These are phyloP conservation scores for Hippophae tibetana DNA, from an alignment of 306 rosid species.

Conservation along the genomic window DNA sequence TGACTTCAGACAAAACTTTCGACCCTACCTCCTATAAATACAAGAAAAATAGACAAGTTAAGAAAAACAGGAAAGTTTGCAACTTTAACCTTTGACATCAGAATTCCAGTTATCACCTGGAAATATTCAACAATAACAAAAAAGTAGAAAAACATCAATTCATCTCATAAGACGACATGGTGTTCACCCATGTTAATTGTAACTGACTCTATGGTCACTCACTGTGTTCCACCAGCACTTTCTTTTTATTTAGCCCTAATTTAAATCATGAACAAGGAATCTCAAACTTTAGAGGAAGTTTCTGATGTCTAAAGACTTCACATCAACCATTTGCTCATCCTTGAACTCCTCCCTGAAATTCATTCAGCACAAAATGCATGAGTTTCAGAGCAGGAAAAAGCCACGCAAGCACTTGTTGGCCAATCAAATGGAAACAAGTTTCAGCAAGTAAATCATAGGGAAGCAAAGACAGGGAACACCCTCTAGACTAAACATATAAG, in stretches of 20 bases:
- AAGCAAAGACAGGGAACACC: too few relatives aligned
- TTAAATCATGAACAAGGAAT: slow-evolving; percentile 2
- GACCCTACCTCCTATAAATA: too few relatives aligned
- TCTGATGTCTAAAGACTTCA: slow-evolving; percentile 75
- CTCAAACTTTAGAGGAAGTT: slow-evolving; percentile 51
- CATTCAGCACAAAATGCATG: too few relatives aligned
- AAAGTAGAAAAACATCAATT: slow-evolving; percentile 2
- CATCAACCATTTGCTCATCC: slow-evolving; percentile 52
- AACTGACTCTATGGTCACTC: slow-evolving; percentile 43
- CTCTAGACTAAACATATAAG: too few relatives aligned
- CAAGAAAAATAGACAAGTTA: background rate
- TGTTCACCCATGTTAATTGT: slow-evolving; percentile 30
- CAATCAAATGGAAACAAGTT: too few relatives aligned
- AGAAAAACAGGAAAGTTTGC: background rate
- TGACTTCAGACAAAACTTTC: too few relatives aligned
- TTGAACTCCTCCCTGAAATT: slow-evolving; percentile 93
- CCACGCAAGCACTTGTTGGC: too few relatives aligned
- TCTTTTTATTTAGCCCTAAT: slow-evolving; percentile 21
- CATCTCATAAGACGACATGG: slow-evolving; percentile 24
- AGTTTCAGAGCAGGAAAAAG: too few relatives aligned
- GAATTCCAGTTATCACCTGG: slow-evolving; percentile 21
- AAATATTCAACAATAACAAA: slow-evolving; percentile 8
- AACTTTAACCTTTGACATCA: slow-evolving; percentile 13
- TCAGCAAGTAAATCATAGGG: too few relatives aligned
- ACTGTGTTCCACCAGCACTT: slow-evolving; percentile 24